Conservation (phyloP, 2,329 filamentous ascomycete genomes). For the Phialophora tarda region DNA sequence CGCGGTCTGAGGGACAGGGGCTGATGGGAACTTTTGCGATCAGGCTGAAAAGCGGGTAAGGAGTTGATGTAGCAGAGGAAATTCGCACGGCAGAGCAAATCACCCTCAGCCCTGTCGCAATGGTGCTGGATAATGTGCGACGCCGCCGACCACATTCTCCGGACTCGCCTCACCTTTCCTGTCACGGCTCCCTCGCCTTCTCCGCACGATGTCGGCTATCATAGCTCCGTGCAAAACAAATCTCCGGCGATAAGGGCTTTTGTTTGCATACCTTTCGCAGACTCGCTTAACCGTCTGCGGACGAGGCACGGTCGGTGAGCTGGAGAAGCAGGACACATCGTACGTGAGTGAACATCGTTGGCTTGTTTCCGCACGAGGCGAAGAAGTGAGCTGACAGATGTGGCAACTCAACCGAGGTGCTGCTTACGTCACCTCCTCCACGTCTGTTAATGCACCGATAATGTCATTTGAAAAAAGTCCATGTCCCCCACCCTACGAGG, state of each 20-base stretch:
- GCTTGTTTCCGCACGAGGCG: not conserved
- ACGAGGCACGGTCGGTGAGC: not conserved
- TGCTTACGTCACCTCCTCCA: too few species aligned
- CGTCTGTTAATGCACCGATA: too few species aligned
- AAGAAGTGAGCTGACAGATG: not conserved
- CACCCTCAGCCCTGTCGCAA: not conserved
- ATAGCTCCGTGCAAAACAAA: not conserved
- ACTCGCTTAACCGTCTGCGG: not conserved
- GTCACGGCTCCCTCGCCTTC: not conserved
- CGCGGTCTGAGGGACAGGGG: not conserved
- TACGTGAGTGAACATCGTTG: not conserved
- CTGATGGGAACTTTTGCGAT: slow-evolving; percentile 11
- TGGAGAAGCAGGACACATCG: not conserved
- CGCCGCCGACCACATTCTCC: not conserved
- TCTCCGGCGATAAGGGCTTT: not conserved
- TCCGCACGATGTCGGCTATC: not conserved
- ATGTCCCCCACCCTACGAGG: too few species aligned
- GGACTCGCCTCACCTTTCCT: not conserved
- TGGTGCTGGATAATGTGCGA: not conserved
- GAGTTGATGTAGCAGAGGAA: not conserved
- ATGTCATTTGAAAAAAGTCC: too few species aligned
- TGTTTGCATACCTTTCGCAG: not conserved
- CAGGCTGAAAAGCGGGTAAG: slow-evolving; percentile 13
- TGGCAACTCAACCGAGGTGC: not conserved
- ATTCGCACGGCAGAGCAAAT: not conserved